Evolutionary conservation across 495 filamentous ascomycete species (phyloP), one percentile per base, ranked within the genome.

Genomic region (Hypoxylon trugodes): DNA sequence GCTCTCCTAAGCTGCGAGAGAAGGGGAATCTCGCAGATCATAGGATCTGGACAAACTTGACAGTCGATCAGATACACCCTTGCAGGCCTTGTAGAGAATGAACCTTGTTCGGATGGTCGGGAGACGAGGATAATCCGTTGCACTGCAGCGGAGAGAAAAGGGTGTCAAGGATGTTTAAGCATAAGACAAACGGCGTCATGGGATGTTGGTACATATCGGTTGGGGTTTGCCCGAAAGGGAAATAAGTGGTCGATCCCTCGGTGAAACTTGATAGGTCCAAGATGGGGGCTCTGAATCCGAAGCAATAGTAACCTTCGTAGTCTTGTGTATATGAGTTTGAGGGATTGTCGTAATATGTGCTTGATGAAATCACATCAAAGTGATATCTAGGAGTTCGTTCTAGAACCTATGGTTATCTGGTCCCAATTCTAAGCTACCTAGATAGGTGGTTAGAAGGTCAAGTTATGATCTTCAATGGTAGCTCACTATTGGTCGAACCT

Each of bases 91-190:
- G n/a, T n/a, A n/a, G n/a, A n/a, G 26, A 61, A 6, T 33, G 19
- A 53, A 53, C 64, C 64, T 48, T 67, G 64, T 42, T 61, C 64
- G 64, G 64, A 67, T 67, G 57, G 57, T 61, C 64, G 64, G 64
- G 64, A 67, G 64, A 61, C 64, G 64, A 61, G 57, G 63, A 54
- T 67, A 54, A 58, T 57, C 19, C 16, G 64, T 67, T 49, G 64
- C 64, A 67, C 64, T 67, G 64, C 64, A 67, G 64, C 64, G 64
- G 64, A 67, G 57, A 67, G 64, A 67, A 67, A 67, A 61, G 64
- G 64, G 64, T 67, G 64, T 67, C 52, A 25, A 61, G 57, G 64
- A 51, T 61, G 57, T 67, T 67, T 67, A 67, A 67, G 64, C 64
- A 67, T 67, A 67, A 67, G 64, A 61, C 57, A 54, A n/a, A 61